These are phyloP conservation scores for Parietaria judaica DNA, from an alignment of 306 rosid genomes.

Conservation along the genomic window DNA sequence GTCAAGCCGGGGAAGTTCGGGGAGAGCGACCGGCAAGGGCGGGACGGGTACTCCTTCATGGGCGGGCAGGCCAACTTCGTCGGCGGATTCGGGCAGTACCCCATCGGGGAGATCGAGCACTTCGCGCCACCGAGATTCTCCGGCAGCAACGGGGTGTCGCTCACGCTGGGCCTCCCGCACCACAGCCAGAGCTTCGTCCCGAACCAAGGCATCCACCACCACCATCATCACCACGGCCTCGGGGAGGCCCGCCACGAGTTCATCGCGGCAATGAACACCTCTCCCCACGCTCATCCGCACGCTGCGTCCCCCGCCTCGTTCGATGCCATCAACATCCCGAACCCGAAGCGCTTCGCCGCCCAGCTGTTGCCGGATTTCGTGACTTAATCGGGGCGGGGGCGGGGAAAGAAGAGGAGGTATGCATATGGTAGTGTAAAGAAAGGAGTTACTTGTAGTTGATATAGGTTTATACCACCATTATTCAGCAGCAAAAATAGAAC, in stretches of 20 bases:
- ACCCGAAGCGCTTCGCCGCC: conserved; percentile 82
- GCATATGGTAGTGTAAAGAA: conserved; percentile 68
- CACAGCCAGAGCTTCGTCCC: conserved; percentile 69
- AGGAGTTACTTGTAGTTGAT: conserved; percentile 46
- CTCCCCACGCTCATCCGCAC: conserved; percentile 42
- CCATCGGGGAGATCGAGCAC: conserved; percentile 75
- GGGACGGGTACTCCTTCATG: conserved; percentile 76
- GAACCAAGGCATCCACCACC: conserved; percentile 59
- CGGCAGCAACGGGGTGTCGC: conserved; percentile 79
- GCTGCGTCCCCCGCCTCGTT: conserved; percentile 70
- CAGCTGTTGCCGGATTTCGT: conserved; percentile 89
- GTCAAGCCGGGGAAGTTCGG: conserved; percentile 51
- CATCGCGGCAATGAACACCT: conserved; percentile 38
- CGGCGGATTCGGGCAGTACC: conserved; percentile 80
- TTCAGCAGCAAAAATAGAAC: conserved; percentile 37
- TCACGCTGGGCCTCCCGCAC: conserved; percentile 92
- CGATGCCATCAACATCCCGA: conserved; percentile 76
- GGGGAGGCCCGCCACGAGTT: conserved; percentile 50
- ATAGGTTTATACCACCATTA: conserved; percentile 60
- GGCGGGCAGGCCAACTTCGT: conserved; percentile 70
- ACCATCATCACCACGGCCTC: conserved; percentile 18
- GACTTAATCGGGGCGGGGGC: conserved; percentile 31
- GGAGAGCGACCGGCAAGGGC: conserved; percentile 35
- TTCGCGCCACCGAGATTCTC: conserved; percentile 71
- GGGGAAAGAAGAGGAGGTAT: conserved; percentile 13